phyloP scores from a whole-genome alignment of 1,284 basidiomycete genomes.

The Athelia psychrophila region DNA sequence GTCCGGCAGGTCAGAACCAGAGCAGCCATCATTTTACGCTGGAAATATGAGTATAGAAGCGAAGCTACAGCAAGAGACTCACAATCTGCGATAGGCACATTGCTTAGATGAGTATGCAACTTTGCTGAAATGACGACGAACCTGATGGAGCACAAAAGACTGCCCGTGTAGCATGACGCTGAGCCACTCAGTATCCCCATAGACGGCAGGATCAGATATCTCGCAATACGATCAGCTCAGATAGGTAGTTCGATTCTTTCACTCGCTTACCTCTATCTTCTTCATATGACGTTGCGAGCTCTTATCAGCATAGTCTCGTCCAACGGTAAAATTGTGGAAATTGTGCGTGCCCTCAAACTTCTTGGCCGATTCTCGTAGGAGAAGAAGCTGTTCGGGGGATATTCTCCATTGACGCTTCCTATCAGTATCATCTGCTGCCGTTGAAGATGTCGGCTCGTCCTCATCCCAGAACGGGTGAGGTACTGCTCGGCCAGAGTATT shows the following conservation, averaged over 20 bases:
- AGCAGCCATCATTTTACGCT: constrained; percentile 98
- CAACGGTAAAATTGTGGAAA: constrained; percentile 97
- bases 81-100: constrained; percentile 1
- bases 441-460: constrained; percentile 14
- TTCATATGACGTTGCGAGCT: constrained; percentile 87
- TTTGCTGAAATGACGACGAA: constrained; percentile 19
- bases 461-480: constrained; percentile 47
- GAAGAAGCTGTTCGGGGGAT: constrained; percentile 47
- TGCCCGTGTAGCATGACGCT: constrained; percentile 94
- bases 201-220: constrained; percentile 79
- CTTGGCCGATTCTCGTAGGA: constrained; percentile 54
- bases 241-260: background rate
- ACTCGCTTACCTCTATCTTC: constrained; percentile 63
- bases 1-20: constrained; percentile 81
- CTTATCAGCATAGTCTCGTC: constrained; percentile 80
- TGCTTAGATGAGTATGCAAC: too few species aligned
- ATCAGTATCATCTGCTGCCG: constrained; percentile 50
- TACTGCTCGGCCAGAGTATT: constrained; percentile 16
- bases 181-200: constrained; percentile 94
- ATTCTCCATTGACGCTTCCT: constrained; percentile 73
- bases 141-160: constrained; percentile 99
- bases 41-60: constrained; percentile 3
- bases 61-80: background rate
- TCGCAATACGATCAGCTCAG: constrained; percentile 23
- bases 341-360: constrained; percentile 86